Percentiles rank a stretch among this genome's conserved stretches.
phyloP scores from a whole-genome alignment of 73 alveolate genomes.

The Paramecium bursaria region DNA sequence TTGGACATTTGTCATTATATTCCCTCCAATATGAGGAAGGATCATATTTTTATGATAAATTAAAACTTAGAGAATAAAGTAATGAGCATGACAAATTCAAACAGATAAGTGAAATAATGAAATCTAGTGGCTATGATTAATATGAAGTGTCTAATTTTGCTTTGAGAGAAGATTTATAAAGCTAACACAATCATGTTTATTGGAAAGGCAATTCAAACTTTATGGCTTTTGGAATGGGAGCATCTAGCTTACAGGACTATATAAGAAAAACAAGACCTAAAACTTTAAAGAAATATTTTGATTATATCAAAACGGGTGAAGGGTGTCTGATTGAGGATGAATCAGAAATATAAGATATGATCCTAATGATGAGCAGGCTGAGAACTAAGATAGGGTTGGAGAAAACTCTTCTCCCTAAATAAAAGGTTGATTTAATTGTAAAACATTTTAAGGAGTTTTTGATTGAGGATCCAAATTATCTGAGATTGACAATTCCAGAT shows the following conservation, averaged over 20 bases:
- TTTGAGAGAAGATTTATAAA: neutral
- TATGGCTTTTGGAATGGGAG: slow-evolving; percentile 77
- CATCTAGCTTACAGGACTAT: slow-evolving; percentile 64
- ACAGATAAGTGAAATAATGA: slow-evolving; percentile 58
- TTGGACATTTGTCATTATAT: slow-evolving; percentile 71
- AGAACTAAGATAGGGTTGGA: slow-evolving; percentile 60
- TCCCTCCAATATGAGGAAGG: slow-evolving; percentile 70
- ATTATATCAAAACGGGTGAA: slow-evolving; percentile 62
- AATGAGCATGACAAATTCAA: slow-evolving; percentile 65
- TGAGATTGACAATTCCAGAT: slow-evolving; percentile 54
- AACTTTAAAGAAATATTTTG: slow-evolving; percentile 67
- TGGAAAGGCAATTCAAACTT: slow-evolving; percentile 77
- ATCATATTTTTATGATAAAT: slow-evolving; percentile 69
- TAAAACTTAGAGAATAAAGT: slow-evolving; percentile 60
- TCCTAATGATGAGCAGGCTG: slow-evolving; percentile 62
- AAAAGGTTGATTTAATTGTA: neutral
- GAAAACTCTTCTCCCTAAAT: neutral
- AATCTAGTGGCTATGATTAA: slow-evolving; percentile 41
- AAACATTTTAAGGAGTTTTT: neutral
- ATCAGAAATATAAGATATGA: neutral
- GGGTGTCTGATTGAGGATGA: slow-evolving; percentile 57
- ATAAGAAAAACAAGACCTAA: slow-evolving; percentile 73
- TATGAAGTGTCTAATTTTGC: slow-evolving; percentile 76
- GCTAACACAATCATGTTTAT: slow-evolving; percentile 70
- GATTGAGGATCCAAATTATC: neutral